Conservation (phyloP, 441 rosid species). For the Eutrema salsugineum region DNA sequence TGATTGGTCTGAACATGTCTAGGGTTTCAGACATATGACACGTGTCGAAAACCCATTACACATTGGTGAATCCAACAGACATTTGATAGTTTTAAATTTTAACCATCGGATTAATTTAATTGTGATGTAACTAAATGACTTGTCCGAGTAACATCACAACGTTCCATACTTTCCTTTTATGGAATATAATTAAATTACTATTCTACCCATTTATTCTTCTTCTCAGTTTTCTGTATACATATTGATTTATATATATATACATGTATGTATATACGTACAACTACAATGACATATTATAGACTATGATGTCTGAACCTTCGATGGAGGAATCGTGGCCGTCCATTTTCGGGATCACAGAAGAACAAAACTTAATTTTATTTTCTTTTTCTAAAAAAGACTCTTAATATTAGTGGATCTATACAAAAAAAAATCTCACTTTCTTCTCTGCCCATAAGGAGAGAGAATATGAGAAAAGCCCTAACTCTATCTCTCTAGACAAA, state of each 20-base stretch:
- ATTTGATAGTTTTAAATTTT: constrained; percentile 13
- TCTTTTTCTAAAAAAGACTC: constrained; percentile 7
- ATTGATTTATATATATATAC: background rate
- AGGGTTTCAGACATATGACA: constrained; percentile 35
- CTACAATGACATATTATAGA: constrained; percentile 17
- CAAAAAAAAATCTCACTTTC: constrained; percentile 25
- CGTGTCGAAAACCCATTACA: constrained; percentile 44
- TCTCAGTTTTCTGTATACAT: background rate
- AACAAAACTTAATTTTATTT: too few relatives aligned
- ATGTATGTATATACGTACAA: background rate
- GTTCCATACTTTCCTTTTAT: constrained; percentile 28
- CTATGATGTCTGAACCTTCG: constrained; percentile 9
- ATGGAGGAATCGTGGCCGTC: constrained; percentile 46
- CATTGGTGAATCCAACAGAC: constrained; percentile 33
- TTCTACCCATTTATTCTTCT: background rate
- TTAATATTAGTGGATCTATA: constrained; percentile 50
- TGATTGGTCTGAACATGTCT: constrained; percentile 52
- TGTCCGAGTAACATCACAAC: constrained; percentile 35
- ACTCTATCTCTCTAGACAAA: constrained; percentile 11
- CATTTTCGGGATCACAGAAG: constrained; percentile 30
- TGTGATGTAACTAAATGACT: constrained; percentile 29
- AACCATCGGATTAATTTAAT: constrained; percentile 26
- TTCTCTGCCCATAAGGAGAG: constrained; percentile 20
- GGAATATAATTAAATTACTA: constrained; percentile 16
- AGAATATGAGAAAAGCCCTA: constrained; percentile 18